Percentiles rank a stretch among this genome's conserved stretches.
phyloP scores from a whole-genome alignment of 768 basidiomycete species.

The Kwoniella mangroviensis region DNA sequence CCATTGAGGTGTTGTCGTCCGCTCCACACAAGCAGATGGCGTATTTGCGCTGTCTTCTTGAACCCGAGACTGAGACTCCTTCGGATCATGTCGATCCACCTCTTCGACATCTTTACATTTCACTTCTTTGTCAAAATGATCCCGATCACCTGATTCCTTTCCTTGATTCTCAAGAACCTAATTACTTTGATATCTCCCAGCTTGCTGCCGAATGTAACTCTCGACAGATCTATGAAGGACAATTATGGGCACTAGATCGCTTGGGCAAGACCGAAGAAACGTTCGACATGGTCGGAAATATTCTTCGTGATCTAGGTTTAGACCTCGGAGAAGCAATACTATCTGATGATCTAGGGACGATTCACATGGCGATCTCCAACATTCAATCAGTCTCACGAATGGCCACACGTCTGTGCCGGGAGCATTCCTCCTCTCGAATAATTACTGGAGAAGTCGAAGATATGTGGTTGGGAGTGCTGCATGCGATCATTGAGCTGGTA shows the following conservation, averaged over 20 bases:
- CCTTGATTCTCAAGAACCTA: slow-evolving; percentile 65
- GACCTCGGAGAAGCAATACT: slow-evolving; percentile 34
- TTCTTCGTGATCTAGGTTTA: slow-evolving; percentile 48
- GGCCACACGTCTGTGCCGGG: slow-evolving; percentile 72
- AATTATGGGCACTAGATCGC: slow-evolving; percentile 77
- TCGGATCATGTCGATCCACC: slow-evolving; percentile 62
- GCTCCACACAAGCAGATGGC: slow-evolving; percentile 67
- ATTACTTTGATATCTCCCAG: slow-evolving; percentile 65
- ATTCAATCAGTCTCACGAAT: slow-evolving; percentile 67
- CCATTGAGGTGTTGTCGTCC: slow-evolving; percentile 64
- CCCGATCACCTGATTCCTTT: slow-evolving; percentile 68
- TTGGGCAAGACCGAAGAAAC: slow-evolving; percentile 69
- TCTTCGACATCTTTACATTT: slow-evolving; percentile 67
- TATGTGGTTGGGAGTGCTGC: slow-evolving; percentile 85
- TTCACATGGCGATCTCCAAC: slow-evolving; percentile 35
- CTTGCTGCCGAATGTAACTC: slow-evolving; percentile 71
- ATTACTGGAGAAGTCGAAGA: slow-evolving; percentile 65
- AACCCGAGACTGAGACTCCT: slow-evolving; percentile 60
- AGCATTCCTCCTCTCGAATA: slow-evolving; percentile 59
- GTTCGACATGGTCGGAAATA: slow-evolving; percentile 67
- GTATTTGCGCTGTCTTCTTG: slow-evolving; percentile 77
- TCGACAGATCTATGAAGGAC: slow-evolving; percentile 71
- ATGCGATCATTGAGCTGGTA: slow-evolving; percentile 77
- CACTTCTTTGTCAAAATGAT: slow-evolving; percentile 73
- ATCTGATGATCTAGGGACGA: slow-evolving; percentile 20